phyloP scores from a whole-genome alignment of 1,139 yeast genomes.

The Saccharomyces hybrid region DNA sequence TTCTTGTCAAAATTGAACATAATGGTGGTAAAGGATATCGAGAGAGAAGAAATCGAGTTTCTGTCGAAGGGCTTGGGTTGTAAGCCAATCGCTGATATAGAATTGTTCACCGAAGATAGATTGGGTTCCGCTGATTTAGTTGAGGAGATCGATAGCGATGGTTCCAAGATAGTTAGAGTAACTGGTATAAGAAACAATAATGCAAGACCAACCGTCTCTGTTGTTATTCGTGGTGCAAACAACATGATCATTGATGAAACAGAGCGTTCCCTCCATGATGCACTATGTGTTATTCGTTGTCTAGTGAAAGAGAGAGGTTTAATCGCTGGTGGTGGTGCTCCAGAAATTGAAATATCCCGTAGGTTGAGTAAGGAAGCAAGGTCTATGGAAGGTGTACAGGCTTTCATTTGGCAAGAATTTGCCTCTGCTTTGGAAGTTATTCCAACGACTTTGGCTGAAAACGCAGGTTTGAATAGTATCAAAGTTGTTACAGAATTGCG shows the following conservation, averaged over 20 bases:
- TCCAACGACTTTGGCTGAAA: slow-evolving; percentile 95
- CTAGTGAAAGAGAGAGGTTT: slow-evolving; percentile 88
- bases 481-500: slow-evolving; percentile 92
- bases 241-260: slow-evolving; percentile 85
- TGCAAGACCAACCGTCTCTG: slow-evolving; percentile 72
- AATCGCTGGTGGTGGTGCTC: slow-evolving; percentile 99
- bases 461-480: slow-evolving; percentile 93
- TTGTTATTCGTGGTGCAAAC: slow-evolving; percentile 93
- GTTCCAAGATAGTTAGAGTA: slow-evolving; percentile 83
- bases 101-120: slow-evolving; percentile 84
- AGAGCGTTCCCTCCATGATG: slow-evolving; percentile 95
- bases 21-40: slow-evolving; percentile 90
- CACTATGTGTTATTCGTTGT: slow-evolving; percentile 93
- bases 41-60: slow-evolving; percentile 94
- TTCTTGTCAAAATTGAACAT: slow-evolving; percentile 87
- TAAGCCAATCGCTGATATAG: slow-evolving; percentile 93
- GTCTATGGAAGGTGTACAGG: slow-evolving; percentile 80
- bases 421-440: slow-evolving; percentile 94
- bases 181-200: slow-evolving; percentile 62
- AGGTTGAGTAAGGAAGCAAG: slow-evolving; percentile 71
- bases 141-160: slow-evolving; percentile 88
- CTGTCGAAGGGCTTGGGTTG: slow-evolving; percentile 88
- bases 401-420: slow-evolving; percentile 90
- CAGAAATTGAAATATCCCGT: slow-evolving; percentile 90
- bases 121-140: slow-evolving; percentile 86